These are phyloP conservation scores for Nothophoma quercina DNA, from an alignment of 2,329 filamentous ascomycete species.

Conservation along the genomic window DNA sequence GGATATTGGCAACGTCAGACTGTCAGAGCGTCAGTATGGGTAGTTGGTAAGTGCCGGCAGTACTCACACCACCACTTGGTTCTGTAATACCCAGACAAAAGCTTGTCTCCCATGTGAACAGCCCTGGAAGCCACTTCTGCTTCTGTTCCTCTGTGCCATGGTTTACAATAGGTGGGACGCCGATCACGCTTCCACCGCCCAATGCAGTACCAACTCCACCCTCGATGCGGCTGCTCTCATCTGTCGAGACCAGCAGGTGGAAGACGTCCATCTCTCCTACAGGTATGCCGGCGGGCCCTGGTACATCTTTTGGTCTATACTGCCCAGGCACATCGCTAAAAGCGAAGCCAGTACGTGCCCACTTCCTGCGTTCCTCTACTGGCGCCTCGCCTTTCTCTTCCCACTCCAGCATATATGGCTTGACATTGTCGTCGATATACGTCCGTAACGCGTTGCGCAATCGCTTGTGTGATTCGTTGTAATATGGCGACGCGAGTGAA, in stretches of 20 bases:
- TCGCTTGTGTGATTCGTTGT: constrained; percentile 67
- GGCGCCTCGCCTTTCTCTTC: constrained; percentile 61
- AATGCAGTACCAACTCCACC: constrained; percentile 67
- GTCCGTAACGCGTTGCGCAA: constrained; percentile 64
- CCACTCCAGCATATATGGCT: constrained; percentile 69
- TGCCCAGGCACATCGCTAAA: constrained; percentile 55
- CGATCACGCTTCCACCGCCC: constrained; percentile 68
- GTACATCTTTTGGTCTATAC: constrained; percentile 52
- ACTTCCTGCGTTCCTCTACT: constrained; percentile 53
- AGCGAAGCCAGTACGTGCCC: constrained; percentile 52
- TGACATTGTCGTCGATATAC: constrained; percentile 66
- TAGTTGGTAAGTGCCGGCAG: not conserved
- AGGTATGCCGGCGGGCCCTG: constrained; percentile 48
- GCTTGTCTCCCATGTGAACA: constrained; percentile 65
- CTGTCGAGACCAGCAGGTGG: constrained; percentile 59
- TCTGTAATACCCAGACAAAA: constrained; percentile 73
- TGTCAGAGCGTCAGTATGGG: constrained; percentile 18
- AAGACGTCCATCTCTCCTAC: constrained; percentile 49
- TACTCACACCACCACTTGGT: constrained; percentile 58
- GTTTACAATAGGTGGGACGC: constrained; percentile 68
- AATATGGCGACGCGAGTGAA: constrained; percentile 65
- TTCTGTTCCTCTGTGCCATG: constrained; percentile 69
- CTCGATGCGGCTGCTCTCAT: constrained; percentile 64
- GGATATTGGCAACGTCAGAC: constrained; percentile 70
- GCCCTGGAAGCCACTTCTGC: constrained; percentile 63